Base-by-base conservation (phyloP, 495 filamentous ascomycete species). In the Oidiodendron maius region DNA sequence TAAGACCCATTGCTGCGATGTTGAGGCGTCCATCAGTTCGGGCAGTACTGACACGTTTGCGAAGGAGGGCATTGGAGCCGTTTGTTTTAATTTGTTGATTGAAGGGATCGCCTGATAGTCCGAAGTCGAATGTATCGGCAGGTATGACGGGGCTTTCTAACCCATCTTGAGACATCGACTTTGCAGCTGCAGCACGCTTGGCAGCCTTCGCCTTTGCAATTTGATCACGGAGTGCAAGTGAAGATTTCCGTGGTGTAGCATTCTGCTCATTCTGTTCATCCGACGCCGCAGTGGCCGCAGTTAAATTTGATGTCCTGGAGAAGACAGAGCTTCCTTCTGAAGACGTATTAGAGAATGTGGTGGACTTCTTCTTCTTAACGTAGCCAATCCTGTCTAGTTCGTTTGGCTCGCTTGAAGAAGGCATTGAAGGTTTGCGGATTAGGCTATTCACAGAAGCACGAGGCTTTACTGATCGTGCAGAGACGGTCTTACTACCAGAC, bases 151-250 rank as follows among this genome's bases (percentile, higher is more conserved):
- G 58, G 12, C 64, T 61, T 41, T 72, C 69, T 42, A 69, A 68
- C 44, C 70, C 64, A 25, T 59, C 23, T 24, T 60, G 32, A n/a
- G 64, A 60, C 25, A 57, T 65, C n/a, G 40, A 23, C 54, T 74
- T 68, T 20, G 51, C 64, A 21, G 63, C 61, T 10, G 77, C 75
- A 15, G 80, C 80, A 41, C 83, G 80, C 40, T 80, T 79, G 28
- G 90, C 89, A 10, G 90, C 91, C 61, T 91, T 95, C 6, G 93
- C 93, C 62, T 89, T 93, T 36, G 91, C 89, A 58, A 98, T 96
- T 48, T 86, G 88, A 40, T 96, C 90, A 15, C 93, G 77, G 37
- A 98, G 63, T 2, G 90, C 84, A 28, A 77, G 75, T 2, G 93
- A 96, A 1, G 89, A 86, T 56, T 85, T 91, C 50, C 37, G 68